A percentile compares a stretch with the other conserved stretches of the same genome.
Evolutionary conservation across 148 eudicot species (phyloP).

Genomic region (Nepenthes mirabilis): DNA sequence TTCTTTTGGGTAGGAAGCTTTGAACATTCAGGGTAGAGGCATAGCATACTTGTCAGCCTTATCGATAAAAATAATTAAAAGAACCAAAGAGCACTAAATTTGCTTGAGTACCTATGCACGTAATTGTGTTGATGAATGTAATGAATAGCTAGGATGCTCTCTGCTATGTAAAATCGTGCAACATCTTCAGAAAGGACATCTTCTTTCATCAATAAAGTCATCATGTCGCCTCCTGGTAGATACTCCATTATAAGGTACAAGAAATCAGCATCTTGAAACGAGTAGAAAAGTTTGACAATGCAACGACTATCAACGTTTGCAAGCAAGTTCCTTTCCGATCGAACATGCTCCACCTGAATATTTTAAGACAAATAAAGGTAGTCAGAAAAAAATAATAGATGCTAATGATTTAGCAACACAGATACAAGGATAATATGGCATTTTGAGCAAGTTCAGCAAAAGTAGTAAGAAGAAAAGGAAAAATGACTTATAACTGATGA

Average conservation of each 20-base stretch:
- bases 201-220: conserved; percentile 67
- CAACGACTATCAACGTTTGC: conserved; percentile 69
- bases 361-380: not conserved
- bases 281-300: conserved; percentile 62
- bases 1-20: too few relatives aligned
- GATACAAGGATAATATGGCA: too few relatives aligned
- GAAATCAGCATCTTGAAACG: conserved; percentile 59
- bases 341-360: conserved; percentile 65
- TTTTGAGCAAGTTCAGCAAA: too few relatives aligned
- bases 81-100: not conserved
- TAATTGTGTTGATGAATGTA: conserved; percentile 62
- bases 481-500: too few relatives aligned
- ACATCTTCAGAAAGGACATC: conserved; percentile 64
- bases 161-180: conserved; percentile 64
- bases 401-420: too few relatives aligned
- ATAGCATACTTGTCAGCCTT: not conserved
- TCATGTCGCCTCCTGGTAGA: conserved; percentile 75
- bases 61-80: not conserved
- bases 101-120: conserved; percentile 45
- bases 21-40: not conserved
- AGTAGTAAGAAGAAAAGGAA: too few relatives aligned
- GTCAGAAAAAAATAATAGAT: too few relatives aligned
- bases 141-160: conserved; percentile 58
- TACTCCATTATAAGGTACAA: conserved; percentile 77
- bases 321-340: conserved; percentile 68